Evolutionary conservation across 2,329 filamentous ascomycete species (phyloP).

Genomic region (Talaromyces sp.): DNA sequence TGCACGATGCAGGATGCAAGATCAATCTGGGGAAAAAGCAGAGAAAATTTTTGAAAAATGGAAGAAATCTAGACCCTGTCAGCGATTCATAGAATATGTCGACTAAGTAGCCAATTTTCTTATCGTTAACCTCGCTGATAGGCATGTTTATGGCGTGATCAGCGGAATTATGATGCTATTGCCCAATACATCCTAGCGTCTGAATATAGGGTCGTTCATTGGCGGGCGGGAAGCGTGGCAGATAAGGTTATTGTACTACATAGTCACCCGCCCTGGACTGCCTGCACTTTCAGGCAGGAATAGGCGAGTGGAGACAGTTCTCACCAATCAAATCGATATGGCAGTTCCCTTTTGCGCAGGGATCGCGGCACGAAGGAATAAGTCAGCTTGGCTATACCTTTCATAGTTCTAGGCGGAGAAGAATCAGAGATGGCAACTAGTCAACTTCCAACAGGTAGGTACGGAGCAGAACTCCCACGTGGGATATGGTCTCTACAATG

Average conservation of each 20-base stretch:
- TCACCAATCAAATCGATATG: not conserved
- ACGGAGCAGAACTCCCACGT: too few relatives aligned
- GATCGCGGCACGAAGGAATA: not conserved
- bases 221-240: not conserved
- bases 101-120: not conserved
- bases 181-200: not conserved
- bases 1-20: not conserved
- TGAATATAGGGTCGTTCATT: not conserved
- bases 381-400: not conserved
- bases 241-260: conserved; percentile 3
- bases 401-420: not conserved
- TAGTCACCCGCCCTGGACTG: not conserved
- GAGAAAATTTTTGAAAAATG: not conserved
- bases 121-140: not conserved
- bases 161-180: conserved; percentile 8
- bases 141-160: conserved; percentile 6
- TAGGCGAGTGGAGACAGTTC: not conserved
- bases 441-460: too few relatives aligned
- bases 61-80: not conserved
- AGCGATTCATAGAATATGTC: not conserved
- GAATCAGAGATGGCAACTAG: too few relatives aligned
- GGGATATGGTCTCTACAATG: too few relatives aligned
- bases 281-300: not conserved
- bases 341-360: not conserved
- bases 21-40: not conserved